Base-by-base conservation (phyloP, 352 stramenopile species). In the Globisporangium cylindrosporum region DNA sequence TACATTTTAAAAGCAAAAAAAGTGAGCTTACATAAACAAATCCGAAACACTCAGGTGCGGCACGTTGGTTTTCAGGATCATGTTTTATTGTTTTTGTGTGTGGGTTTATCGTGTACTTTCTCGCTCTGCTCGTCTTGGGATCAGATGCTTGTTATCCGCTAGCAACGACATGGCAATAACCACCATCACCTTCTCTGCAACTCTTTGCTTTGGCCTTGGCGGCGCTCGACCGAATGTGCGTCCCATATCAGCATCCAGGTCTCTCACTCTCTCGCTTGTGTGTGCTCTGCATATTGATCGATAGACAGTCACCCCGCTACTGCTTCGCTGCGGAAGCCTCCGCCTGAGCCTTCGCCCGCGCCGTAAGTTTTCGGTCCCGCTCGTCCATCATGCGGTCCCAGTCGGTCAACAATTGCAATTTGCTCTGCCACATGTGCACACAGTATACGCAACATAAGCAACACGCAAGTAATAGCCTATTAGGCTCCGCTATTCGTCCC, bases 331-430 rank as follows among this genome's bases (percentile, higher is more conserved):
- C 66, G 61, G 49, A 46, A 59, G 36, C 60, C 18, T 59, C 63
- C 27, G 29, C 59, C 60, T 72, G 62, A 75, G 73, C 76, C 69
- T 69, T 74, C 59, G 65, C 72, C 32, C 75, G 81, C 49, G 78
- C 78, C 41, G 79, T 73, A 58, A 92, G 61, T 77, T 84, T 89
- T 29, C 85, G 81, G 79, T 93, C 83, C 15, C 85, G 82, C 18
- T 90, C 82, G 66, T 93, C 83, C 83, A 93, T 93, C 80, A 88
- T 83, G 62, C 82, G 81, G 74, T 93, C 85, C 83, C 83, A 93
- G 72, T 92, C 79, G 63, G 85, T 91, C 67, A 93, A 57, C 71
- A 91, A 72, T 62, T 91, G 75, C 60, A 93, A 73, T 67, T 93
- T 93, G 80, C 79, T 89, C 85, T 93, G 61, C 46, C 22, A 51